Evolutionary conservation across 2,329 filamentous ascomycete genomes (phyloP), one percentile per base, ranked within the genome.

Genomic region (Escovopsis weberi): DNA sequence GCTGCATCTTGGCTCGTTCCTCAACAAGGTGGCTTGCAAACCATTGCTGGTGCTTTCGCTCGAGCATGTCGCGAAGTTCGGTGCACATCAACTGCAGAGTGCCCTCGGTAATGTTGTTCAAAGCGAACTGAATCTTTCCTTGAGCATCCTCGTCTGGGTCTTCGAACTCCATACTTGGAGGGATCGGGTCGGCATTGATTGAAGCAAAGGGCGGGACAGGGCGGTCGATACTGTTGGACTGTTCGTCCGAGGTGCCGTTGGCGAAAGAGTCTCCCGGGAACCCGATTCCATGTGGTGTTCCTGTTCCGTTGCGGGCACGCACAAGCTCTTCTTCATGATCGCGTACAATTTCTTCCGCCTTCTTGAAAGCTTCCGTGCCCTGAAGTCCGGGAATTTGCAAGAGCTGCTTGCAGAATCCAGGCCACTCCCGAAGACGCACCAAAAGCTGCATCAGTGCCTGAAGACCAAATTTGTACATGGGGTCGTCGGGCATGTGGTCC

Each of bases 391-490:
- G 80, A 34, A 94, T 86, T 47, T 85, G 80, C 19, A 93, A 64
- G 6, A 98, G 73, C 47, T 91, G 78, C 47, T 82, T 80, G 59
- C 89, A 96, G 54, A 95, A 93, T 2, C 84, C 85, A n/a, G 87
- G 86, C 91, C 91, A 98, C 57, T 98, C 91, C 4, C 78, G 73
- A 39, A 98, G 77, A 35, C 91, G 78, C 34, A 77, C 72, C 43
- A 86, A 80, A 42, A 96, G 75, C 59, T 96, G 87, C 58, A 95
- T 81, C 46, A 98, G 73, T 12, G 91, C 91, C 59, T 98, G 91
- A 11, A 98, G 72, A 10, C 93, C 91, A 57, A 98, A 98, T 55
- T 95, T 94, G 68, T 91, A 96, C 91, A 98, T 96, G 1, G 85
- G 80, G 47, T 88, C 80, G 30, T 93, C 83, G 1, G 83, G 78